Base-by-base conservation (phyloP, 2,329 filamentous ascomycete species). In the Cercospora sp. region DNA sequence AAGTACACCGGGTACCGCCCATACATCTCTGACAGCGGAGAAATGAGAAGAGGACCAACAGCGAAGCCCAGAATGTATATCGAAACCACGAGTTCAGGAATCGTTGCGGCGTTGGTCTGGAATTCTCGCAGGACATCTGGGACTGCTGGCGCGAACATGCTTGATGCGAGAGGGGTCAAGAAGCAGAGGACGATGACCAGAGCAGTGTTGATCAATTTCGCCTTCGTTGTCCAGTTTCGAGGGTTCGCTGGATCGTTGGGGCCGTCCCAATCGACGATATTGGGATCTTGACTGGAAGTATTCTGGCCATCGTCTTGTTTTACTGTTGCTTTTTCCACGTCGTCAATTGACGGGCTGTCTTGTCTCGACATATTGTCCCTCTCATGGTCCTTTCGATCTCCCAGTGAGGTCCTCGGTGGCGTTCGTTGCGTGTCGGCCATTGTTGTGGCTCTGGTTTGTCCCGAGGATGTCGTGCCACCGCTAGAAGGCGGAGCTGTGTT, bases 61-160 rank as follows among this genome's bases (percentile, higher is more conserved):
- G 80, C 79, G 64, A 80, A 82, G 0, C 8, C 89, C 6, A 71
- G 65, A 2, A 91, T 83, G 75, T 89, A 77, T n/a, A 91, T 84
- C 0, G 87, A 89, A 1, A 91, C 87, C 66, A 89, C 87, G 59
- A 92, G 88, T 0, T 87, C 83, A 1, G 84, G 84, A 1, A 91
- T 81, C 60, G 85, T 79, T 5, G 80, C 75, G 66, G 83, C 86
- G 39, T 77, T 80, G 8, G 81, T 84, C 20, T 83, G 68, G 74
- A 92, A 91, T 23, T 91, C 87, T 5, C 72, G 67, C 82, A 91
- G 85, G 0, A 92, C 81, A 5, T 87, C 79, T 0, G 86, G 85
- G 0, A 91, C 86, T 3, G 85, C 88, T 0, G 90, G 89, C 0
- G 89, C 89, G 72, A 92, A 89, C 80, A 91, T 90, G 16, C 80